Evolutionary conservation across 257 asterid species (phyloP), one percentile per base, ranked within the genome.

Genomic region (Striga asiatica): DNA sequence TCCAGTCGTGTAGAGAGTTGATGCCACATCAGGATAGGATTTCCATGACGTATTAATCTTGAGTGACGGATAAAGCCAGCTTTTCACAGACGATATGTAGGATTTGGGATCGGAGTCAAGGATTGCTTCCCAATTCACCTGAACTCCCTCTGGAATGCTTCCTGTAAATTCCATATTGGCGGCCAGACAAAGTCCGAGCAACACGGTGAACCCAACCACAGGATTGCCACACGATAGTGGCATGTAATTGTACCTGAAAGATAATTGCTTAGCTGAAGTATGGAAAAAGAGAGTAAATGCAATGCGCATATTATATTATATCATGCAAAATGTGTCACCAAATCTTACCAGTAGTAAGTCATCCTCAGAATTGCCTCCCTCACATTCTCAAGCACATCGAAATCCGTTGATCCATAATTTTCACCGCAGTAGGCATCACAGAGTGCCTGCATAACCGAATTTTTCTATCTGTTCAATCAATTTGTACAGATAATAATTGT

Each of bases 51-150:
- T 91, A 17, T 65, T 70, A 28, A 78, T 72, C 81, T 84, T 92
- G 38, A 92, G 93, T 60, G 83, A 78, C 41, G 98, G 95, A 68
- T 76, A 80, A 41, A 92, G 58, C 97, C 98, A 92, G 49, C 78
- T 82, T 76, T 76, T 79, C 6, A 81, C 74, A 5, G 88, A 74
- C 38, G 71, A 71, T 22, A 78, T 60, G 22, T 87, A 92, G 55
- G 72, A 48, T 61, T 39, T 58, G 3, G 94, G 94, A 59, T 87
- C 84, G 2, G 76, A 70, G 64, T 82, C 86, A 19, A 92, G 81
- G 62, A 87, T 79, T 65, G 98, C 98, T 65, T 92, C 98, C 98
- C 98, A 92, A 29, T 92, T 97, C 60, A 87, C 75, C 87, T 92
- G 97, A 29, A 84, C 49, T 8, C 94, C 95, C 62, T 81, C 82